A percentile compares a stretch with the other conserved stretches of the same genome.
phyloP scores from a whole-genome alignment of 2,329 filamentous ascomycete species.

The Colletotrichum cuscutae region DNA sequence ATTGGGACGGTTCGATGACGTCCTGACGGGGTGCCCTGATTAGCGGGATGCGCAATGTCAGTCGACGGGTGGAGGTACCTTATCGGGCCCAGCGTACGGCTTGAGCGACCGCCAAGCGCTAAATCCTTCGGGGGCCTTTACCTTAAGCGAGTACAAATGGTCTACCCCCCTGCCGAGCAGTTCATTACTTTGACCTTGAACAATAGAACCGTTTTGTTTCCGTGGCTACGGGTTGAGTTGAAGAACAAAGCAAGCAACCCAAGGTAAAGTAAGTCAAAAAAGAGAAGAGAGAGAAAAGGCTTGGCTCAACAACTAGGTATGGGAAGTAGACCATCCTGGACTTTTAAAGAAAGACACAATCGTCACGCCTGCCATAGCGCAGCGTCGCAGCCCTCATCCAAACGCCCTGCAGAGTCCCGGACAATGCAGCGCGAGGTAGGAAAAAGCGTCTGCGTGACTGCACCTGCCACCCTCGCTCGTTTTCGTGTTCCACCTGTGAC shows the following conservation, averaged over 20 bases:
- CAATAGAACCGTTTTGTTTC: not conserved
- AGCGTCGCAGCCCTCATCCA: not conserved
- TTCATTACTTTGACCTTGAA: not conserved
- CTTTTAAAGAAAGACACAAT: not conserved
- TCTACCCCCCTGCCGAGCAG: not conserved
- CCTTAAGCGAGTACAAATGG: not conserved
- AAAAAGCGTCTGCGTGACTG: conserved; percentile 17
- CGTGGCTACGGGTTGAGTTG: not conserved
- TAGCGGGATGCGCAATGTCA: conserved; percentile 17
- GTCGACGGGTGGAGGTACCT: conserved; percentile 12
- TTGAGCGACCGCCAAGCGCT: conserved; percentile 28
- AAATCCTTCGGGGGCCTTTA: conserved; percentile 6
- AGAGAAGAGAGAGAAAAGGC: not conserved
- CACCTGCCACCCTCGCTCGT: conserved; percentile 21
- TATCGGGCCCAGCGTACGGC: conserved; percentile 13
- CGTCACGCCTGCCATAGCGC: not conserved
- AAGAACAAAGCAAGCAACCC: not conserved
- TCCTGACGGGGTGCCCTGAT: conserved; percentile 26
- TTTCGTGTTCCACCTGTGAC: conserved; percentile 17
- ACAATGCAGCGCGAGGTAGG: not conserved
- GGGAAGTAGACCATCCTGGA: not conserved
- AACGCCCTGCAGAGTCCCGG: conserved; percentile 2
- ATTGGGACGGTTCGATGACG: conserved; percentile 34
- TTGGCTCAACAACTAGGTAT: too few relatives aligned
- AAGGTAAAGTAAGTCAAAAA: not conserved